These are phyloP conservation scores for Astrocystis sublimbata DNA, from an alignment of 495 filamentous ascomycete species.

Conservation along the genomic window DNA sequence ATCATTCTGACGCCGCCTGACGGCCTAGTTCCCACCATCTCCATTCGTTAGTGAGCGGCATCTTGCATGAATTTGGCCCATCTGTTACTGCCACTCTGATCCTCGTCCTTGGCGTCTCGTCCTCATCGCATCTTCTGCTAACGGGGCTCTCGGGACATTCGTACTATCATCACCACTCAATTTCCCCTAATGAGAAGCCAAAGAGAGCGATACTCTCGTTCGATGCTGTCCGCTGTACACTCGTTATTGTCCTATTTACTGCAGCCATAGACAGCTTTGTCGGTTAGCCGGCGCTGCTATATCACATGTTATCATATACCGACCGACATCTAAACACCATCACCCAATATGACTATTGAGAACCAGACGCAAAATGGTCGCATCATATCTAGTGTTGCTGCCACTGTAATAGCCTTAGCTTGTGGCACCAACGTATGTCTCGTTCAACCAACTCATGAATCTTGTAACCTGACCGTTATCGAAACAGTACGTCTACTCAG, in stretches of 20 bases:
- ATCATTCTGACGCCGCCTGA: background rate
- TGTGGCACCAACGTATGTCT: constrained; percentile 86
- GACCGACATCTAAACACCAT: background rate
- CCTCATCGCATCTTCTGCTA: background rate
- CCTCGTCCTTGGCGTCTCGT: background rate
- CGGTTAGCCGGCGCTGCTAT: background rate
- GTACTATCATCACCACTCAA: background rate
- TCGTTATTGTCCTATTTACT: background rate
- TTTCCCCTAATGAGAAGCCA: background rate
- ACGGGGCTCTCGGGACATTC: background rate
- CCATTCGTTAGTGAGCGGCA: background rate
- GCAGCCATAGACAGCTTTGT: background rate
- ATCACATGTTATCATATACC: background rate
- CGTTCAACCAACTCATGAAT: background rate
- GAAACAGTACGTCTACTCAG: constrained; percentile 93
- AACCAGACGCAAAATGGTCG: constrained; percentile 54
- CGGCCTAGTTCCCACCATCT: background rate
- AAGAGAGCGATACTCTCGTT: background rate
- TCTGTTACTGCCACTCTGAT: background rate
- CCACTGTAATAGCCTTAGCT: constrained; percentile 80
- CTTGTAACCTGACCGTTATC: constrained; percentile 13
- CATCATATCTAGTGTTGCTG: constrained; percentile 78
- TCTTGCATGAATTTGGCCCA: background rate
- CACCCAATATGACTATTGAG: constrained; percentile 36
- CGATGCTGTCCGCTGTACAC: background rate